These are phyloP conservation scores for Pseudomassariella vexata DNA, from an alignment of 2,329 filamentous ascomycete genomes.

Conservation along the genomic window DNA sequence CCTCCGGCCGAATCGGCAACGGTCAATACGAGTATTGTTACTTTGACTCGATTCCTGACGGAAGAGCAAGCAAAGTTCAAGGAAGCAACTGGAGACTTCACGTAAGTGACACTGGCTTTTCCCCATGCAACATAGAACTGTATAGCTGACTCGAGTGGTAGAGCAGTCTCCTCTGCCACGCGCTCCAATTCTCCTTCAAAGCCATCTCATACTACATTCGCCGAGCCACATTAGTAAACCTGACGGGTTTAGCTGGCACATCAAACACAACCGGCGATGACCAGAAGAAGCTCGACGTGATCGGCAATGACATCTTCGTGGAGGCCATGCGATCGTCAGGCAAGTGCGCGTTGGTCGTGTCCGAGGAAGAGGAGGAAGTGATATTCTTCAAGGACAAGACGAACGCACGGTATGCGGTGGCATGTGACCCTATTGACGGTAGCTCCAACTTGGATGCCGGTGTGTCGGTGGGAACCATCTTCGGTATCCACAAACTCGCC, in stretches of 20 bases:
- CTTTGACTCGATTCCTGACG: constrained; percentile 89
- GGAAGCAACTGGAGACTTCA: constrained; percentile 97
- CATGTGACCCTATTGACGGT: constrained; percentile 96
- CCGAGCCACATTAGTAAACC: constrained; percentile 88
- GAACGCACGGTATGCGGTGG: constrained; percentile 85
- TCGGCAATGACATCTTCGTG: constrained; percentile 97
- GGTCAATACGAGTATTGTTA: constrained; percentile 94
- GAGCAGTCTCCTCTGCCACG: constrained; percentile 92
- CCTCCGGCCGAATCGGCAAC: constrained; percentile 57
- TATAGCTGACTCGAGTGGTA: no score
- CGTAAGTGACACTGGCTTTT: constrained; percentile 50
- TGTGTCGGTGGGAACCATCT: constrained; percentile 97
- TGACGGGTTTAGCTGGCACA: constrained; percentile 89
- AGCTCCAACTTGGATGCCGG: constrained; percentile 96
- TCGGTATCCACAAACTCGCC: constrained; percentile 84
- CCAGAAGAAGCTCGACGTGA: constrained; percentile 99
- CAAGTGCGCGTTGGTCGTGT: constrained; percentile 88
- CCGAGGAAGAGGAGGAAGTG: constrained; percentile 91
- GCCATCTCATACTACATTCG: constrained; percentile 99
- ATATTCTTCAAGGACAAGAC: constrained; percentile 77
- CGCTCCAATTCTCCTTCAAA: constrained; percentile 99
- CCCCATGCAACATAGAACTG: background rate
- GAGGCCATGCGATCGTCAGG: constrained; percentile 89
- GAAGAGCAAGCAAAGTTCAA: constrained; percentile 92
- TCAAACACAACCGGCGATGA: constrained; percentile 95